These are phyloP conservation scores for Fusarium sp. DNA, from an alignment of 2,329 filamentous ascomycete genomes.

Conservation along the genomic window DNA sequence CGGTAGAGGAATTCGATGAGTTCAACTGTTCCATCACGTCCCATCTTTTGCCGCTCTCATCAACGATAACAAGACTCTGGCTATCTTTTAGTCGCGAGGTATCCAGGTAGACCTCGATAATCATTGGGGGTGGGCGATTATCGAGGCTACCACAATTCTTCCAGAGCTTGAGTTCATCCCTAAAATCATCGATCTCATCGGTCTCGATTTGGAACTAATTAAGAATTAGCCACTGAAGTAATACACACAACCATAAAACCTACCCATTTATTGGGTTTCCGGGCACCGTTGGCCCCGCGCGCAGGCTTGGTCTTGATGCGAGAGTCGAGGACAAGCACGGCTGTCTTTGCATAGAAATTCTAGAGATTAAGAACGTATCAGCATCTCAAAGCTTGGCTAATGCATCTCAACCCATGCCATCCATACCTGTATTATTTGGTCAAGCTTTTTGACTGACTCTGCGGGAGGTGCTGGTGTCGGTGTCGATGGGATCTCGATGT, in stretches of 20 bases:
- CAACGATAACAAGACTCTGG: slow-evolving; percentile 88
- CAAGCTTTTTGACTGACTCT: slow-evolving; percentile 83
- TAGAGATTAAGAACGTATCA: slow-evolving; percentile 56
- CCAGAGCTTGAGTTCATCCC: slow-evolving; percentile 85
- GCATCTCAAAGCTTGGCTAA: background rate
- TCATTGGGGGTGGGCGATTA: slow-evolving; percentile 82
- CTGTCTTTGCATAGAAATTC: slow-evolving; percentile 94
- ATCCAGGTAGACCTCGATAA: slow-evolving; percentile 93
- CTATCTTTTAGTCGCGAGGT: slow-evolving; percentile 82
- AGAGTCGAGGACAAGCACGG: slow-evolving; percentile 85
- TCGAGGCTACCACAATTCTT: slow-evolving; percentile 82
- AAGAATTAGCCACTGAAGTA: slow-evolving; percentile 27
- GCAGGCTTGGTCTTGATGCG: slow-evolving; percentile 76
- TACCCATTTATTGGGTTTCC: slow-evolving; percentile 90
- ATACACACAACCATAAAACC: slow-evolving; percentile 50
- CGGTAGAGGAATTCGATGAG: slow-evolving; percentile 68
- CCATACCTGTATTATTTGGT: slow-evolving; percentile 89
- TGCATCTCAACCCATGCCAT: background rate
- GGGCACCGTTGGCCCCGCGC: slow-evolving; percentile 55
- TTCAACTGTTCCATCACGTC: slow-evolving; percentile 89
- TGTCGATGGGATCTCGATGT: slow-evolving; percentile 58
- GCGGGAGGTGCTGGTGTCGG: slow-evolving; percentile 64
- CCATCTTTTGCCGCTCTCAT: slow-evolving; percentile 92
- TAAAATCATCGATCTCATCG: slow-evolving; percentile 90
- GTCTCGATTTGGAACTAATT: slow-evolving; percentile 92